Percentiles rank a stretch among this genome's conserved stretches.
phyloP scores from a whole-genome alignment of 2,329 filamentous ascomycete genomes.

The Fusarium aywerte region DNA sequence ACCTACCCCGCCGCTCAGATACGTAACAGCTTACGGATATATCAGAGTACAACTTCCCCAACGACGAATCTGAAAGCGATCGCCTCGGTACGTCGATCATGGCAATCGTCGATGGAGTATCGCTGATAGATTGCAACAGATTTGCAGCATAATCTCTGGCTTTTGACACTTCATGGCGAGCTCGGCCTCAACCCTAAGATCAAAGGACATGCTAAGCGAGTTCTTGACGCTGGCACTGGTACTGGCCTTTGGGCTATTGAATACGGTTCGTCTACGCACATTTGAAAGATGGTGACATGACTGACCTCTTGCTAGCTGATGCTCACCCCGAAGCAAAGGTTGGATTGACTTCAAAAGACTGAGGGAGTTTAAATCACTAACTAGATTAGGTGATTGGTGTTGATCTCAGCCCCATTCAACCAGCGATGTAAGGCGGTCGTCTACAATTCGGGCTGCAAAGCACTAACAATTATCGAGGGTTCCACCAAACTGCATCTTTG shows the following conservation, averaged over 20 bases:
- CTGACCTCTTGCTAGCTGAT: background rate
- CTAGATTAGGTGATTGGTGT: background rate
- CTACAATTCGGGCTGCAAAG: no score
- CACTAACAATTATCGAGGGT: background rate
- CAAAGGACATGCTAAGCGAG: background rate
- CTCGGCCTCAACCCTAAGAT: slow-evolving; percentile 6
- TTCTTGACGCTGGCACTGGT: slow-evolving; percentile 12
- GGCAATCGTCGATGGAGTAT: rapidly evolving
- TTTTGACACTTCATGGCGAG: slow-evolving; percentile 6
- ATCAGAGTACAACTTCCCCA: slow-evolving; percentile 8
- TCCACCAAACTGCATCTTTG: background rate
- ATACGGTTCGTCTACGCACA: background rate
- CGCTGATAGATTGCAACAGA: background rate
- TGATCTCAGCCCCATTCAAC: slow-evolving; percentile 12
- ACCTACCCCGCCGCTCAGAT: rapidly evolving
- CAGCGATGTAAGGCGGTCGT: background rate
- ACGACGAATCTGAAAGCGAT: slow-evolving; percentile 11
- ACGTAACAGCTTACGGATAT: rapidly evolving
- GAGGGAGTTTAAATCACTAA: no score
- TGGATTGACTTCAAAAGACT: background rate
- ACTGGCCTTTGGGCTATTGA: slow-evolving; percentile 19
- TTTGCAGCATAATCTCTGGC: slow-evolving; percentile 20
- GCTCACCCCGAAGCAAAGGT: slow-evolving; percentile 8
- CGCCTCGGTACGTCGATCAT: background rate
- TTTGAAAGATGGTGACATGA: rapidly evolving